phyloP scores from a whole-genome alignment of 768 basidiomycete genomes.

The Amanita exitialis region DNA sequence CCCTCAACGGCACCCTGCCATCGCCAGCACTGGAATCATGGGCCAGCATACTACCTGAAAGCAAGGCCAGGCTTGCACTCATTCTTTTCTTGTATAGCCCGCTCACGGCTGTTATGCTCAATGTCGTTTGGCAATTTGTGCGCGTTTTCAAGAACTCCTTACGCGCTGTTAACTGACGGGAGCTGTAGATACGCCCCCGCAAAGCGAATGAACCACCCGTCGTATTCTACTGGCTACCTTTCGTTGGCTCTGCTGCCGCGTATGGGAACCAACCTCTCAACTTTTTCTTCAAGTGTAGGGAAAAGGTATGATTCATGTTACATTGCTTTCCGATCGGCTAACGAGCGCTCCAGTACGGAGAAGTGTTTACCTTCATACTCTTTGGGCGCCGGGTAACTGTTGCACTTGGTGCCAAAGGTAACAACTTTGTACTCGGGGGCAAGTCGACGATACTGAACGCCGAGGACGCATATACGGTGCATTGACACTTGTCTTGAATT shows the following conservation, averaged over 20 bases:
- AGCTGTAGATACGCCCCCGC: conserved; percentile 49
- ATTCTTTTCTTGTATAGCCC: conserved; percentile 59
- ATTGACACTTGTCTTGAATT: conserved; percentile 13
- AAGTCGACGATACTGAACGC: conserved; percentile 89
- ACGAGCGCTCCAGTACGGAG: conserved; percentile 58
- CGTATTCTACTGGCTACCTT: conserved; percentile 89
- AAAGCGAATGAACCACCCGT: conserved; percentile 72
- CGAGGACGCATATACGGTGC: conserved; percentile 92
- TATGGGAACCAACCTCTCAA: conserved; percentile 92
- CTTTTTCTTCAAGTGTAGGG: conserved; percentile 72
- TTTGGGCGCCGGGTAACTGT: conserved; percentile 88
- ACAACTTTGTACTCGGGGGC: conserved; percentile 90
- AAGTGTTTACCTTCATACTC: conserved; percentile 94
- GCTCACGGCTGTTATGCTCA: conserved; percentile 55
- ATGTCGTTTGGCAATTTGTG: conserved; percentile 75
- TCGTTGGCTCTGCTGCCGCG: conserved; percentile 77
- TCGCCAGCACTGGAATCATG: conserved; percentile 29
- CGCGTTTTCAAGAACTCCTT: conserved; percentile 15
- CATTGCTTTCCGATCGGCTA: not conserved
- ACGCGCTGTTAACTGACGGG: not conserved
- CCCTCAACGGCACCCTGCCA: conserved; percentile 12
- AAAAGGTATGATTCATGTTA: conserved; percentile 44
- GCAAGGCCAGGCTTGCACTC: conserved; percentile 29
- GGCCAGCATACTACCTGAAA: conserved; percentile 33
- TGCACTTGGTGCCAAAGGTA: conserved; percentile 83